These are phyloP conservation scores for Colletotrichum phormii DNA, from an alignment of 2,329 filamentous ascomycete genomes.

Conservation along the genomic window DNA sequence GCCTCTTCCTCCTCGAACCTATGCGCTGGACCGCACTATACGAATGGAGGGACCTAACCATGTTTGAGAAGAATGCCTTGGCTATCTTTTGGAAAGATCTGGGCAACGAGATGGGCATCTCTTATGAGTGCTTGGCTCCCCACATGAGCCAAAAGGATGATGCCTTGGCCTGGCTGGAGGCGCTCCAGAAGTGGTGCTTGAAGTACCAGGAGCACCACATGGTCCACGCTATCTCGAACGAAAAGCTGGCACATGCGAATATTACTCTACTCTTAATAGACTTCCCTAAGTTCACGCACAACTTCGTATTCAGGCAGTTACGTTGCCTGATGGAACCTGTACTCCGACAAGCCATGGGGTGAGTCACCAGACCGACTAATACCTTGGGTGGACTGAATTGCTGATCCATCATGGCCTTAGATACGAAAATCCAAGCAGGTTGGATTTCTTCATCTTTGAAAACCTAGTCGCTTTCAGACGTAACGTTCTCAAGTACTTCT, in stretches of 20 bases:
- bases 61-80: conserved; percentile 66
- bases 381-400: too few relatives aligned
- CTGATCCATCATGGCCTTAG: not conserved
- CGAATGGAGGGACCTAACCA: conserved; percentile 68
- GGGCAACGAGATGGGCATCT: conserved; percentile 67
- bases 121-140: conserved; percentile 55
- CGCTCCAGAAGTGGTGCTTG: conserved; percentile 60
- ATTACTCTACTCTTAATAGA: conserved; percentile 7
- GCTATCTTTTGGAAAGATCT: conserved; percentile 69
- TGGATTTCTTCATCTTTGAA: conserved; percentile 6
- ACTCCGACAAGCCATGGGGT: conserved; percentile 23
- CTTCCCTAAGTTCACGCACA: conserved; percentile 3
- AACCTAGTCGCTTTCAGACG: conserved; percentile 54
- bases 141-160: conserved; percentile 55
- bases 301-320: conserved; percentile 13
- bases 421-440: conserved; percentile 13
- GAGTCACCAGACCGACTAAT: not conserved
- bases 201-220: conserved; percentile 62
- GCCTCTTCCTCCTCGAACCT: conserved; percentile 68
- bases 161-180: conserved; percentile 64
- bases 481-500: conserved; percentile 58
- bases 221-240: conserved; percentile 46
- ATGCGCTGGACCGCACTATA: conserved; percentile 62
- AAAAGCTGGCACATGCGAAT: conserved; percentile 22
- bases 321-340: conserved; percentile 21